Evolutionary conservation across 257 asterid species (phyloP), one percentile per base, ranked within the genome.

Genomic region (Misopates orontium): DNA sequence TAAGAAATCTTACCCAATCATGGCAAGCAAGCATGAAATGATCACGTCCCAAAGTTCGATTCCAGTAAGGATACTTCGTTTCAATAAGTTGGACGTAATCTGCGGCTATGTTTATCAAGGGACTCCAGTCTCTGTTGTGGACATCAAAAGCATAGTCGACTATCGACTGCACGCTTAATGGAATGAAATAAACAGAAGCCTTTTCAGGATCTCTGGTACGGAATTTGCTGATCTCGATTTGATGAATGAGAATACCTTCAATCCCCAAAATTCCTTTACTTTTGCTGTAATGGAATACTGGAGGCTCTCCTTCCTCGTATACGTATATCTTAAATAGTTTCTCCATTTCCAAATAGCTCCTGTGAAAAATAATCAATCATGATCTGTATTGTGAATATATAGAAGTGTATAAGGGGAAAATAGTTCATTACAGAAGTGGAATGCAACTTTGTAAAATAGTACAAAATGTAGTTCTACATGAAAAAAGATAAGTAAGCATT

Each of bases 271-370:
- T 74, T 13, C 75, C 75, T 41, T 74, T 49, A 25, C 66, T 61
- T 49, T 61, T 61, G 36, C 66, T 61, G 66, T 61, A 61, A 56
- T 74, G 79, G 59, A 74, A 74, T 1, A 74, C 61, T 0, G 79
- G 79, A 16, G 64, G 61, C 23, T 74, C 75, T 15, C 79, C 79
- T 55, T 74, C 79, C 10, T 69, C 68, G n/a, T 74, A 74, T 4
- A 56, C 62, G 16, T 62, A 74, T 23, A 74, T 63, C 78, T 68
- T 74, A 20, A 74, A 74, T 36, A 39, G 23, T 21, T 62, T 71
- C 49, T 71, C 73, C 73, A 71, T 65, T 60, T 75, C 80, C n/a
- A 65, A 10, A 22, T 67, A 70, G 60, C 80, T 75, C 13, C 80
- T 65, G 39, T 17, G 45, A 19, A 4, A 11, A 9, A 5, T 36